Conservation (phyloP, 805 yeast genomes). For the Suhomyces kilbournensis region DNA sequence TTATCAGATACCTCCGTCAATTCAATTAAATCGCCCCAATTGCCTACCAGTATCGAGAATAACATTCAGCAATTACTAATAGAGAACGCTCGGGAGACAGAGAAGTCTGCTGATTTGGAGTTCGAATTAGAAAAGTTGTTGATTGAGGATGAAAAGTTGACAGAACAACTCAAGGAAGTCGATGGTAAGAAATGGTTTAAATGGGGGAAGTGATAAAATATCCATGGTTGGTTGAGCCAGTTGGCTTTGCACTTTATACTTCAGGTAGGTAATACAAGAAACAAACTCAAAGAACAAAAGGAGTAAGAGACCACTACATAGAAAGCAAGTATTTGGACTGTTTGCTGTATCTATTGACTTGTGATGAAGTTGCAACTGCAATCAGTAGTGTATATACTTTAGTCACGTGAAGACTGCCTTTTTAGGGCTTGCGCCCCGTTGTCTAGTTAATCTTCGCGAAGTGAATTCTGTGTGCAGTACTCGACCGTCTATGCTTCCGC, state of each 20-base stretch:
- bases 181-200: conserved; percentile 31
- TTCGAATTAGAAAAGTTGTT: conserved; percentile 30
- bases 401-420: too few species aligned
- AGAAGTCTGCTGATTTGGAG: conserved; percentile 36
- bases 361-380: too few species aligned
- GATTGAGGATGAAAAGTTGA: conserved; percentile 24
- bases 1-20: conserved; percentile 7
- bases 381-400: too few species aligned
- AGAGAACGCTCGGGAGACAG: conserved; percentile 38
- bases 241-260: background rate
- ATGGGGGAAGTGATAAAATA: conserved; percentile 13
- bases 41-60: conserved; percentile 35
- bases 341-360: too few species aligned
- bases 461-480: background rate
- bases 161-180: conserved; percentile 15
- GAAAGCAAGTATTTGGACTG: too few species aligned
- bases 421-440: too few species aligned
- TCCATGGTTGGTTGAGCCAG: background rate
- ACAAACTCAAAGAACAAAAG: background rate
- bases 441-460: background rate
- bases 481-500: background rate
- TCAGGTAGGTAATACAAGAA: background rate
- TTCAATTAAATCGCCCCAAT: conserved; percentile 7
- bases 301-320: too few species aligned
- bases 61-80: conserved; percentile 34